Evolutionary conservation across 73 alveolate species (phyloP).

Genomic region (Tetrahymena elliotti): DNA sequence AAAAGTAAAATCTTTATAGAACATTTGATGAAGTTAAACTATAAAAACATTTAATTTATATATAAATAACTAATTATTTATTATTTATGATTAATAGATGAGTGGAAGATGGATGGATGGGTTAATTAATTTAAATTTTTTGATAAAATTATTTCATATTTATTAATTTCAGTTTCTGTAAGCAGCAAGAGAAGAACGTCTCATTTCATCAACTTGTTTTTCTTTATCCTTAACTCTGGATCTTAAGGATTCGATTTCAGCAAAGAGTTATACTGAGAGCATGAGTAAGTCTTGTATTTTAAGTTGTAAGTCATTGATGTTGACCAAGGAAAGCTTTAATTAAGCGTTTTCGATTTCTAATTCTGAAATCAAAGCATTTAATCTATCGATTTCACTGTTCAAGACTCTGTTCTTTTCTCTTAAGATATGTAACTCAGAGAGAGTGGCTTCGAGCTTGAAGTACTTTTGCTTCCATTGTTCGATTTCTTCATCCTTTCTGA

Average conservation of each 20-base stretch:
- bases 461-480: not conserved
- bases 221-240: not conserved
- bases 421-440: not conserved
- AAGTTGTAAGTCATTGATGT: not conserved
- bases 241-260: not conserved
- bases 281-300: not conserved
- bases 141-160: not conserved
- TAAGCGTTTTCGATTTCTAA: not conserved
- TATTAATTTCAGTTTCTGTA: not conserved
- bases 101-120: not conserved
- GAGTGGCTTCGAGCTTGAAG: not conserved
- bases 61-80: not conserved
- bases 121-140: not conserved
- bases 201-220: not conserved
- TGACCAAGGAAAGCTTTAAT: not conserved
- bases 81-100: not conserved
- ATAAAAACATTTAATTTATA: too few species aligned
- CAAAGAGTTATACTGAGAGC: not conserved
- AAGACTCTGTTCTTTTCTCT: not conserved
- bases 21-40: too few species aligned
- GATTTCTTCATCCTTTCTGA: slow-evolving; percentile 1
- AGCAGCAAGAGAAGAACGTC: not conserved
- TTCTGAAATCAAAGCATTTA: not conserved
- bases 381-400: not conserved
- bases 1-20: too few species aligned